Base-by-base conservation (phyloP, 1,284 basidiomycete genomes). In the Apiotrichum montevideense region DNA sequence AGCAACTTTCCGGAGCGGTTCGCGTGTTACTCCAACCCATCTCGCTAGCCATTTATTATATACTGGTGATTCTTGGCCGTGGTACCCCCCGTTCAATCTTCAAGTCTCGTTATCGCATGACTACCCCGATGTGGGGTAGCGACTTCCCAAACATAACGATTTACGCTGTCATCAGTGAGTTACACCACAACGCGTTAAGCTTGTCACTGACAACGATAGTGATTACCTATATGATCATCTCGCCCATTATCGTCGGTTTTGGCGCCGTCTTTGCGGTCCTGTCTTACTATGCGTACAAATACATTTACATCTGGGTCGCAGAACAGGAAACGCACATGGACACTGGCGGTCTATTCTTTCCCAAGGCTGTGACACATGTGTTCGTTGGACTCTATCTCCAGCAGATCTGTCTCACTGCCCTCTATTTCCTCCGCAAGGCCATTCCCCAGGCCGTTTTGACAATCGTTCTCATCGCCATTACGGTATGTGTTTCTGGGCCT, bases 271-370 rank as follows among this genome's bases (percentile, higher is more conserved):
- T 88, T 3, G 97, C 97, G 80, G 84, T 88, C 74, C 76, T 88
- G 44, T 89, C 91, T 74, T 96, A 88, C 76, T 78, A 85, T 59
- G 77, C 91, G 39, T 94, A 88, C 81, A 97, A 96, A 77, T 95
- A 92, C 69, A 81, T 89, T 33, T 93, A 90, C 81, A 78, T 88
- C 48, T 93, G 85, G 81, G 73, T 75, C 41, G 84, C 87, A 69
- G 87, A 92, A 63, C 86, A 88, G 70, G 84, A 86, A 13, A 77
- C 83, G 0, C 78, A 82, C 3, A 79, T 78, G 51, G 95, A 99
- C 65, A 98, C 95, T 0, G 94, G 92, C 34, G 95, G 95, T 0
- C 76, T 90, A 50, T 98, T 98, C 81, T 98, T 95, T 81, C 93
- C 93, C 46, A 90, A 87, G 76, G 95, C 96, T 1, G 85, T 98